Evolutionary conservation across 2,329 filamentous ascomycete species (phyloP), one percentile per base, ranked within the genome.

Genomic region (Neurospora sp.): DNA sequence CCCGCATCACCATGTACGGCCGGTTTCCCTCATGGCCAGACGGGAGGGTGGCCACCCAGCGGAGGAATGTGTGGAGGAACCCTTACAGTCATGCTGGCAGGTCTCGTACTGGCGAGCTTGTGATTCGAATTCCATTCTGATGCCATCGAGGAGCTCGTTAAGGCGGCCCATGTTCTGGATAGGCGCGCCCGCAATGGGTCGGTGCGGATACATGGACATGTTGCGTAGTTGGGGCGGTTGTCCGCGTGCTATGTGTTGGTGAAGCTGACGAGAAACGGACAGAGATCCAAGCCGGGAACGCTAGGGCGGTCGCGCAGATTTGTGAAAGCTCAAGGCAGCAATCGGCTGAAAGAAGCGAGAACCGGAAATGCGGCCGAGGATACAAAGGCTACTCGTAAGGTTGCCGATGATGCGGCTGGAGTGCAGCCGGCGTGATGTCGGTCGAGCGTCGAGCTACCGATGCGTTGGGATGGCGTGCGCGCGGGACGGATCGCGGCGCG

Each of bases 1-100:
- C 11, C 39, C 38, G 23, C 28, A 10, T 33, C 17, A 19, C 8
- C 38, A 13, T 66, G 15, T 33, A 39, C 23, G 68, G 43, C 42
- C 33, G n/a, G 62, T 46, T 66, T 70, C 43, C 43, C 43, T 67
- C 68, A 38, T 68, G 28, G 68, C 67, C 69, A 70, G 71, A 36
- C 66, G n/a, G 33, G 39, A 17, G 11, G 23, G 15, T 2, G n/a
- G 38, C 17, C 62, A 40, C 9, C 28, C 38, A 40, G 36, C 13
- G 33, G 58, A 62, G 38, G 40, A 28, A 28, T 19, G 36, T 38
- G 43, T 38, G 15, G 11, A 52, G 40, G 36, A 38, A 15, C 70
- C 89, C 93, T 85, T 89, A 97, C 95, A 91, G 80, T 97, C 93
- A 80, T 95, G 92, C 79, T 99, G 95, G 79, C 93, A 96, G 76